These are phyloP conservation scores for Prunus padus DNA, from an alignment of 306 rosid genomes.

Conservation along the genomic window DNA sequence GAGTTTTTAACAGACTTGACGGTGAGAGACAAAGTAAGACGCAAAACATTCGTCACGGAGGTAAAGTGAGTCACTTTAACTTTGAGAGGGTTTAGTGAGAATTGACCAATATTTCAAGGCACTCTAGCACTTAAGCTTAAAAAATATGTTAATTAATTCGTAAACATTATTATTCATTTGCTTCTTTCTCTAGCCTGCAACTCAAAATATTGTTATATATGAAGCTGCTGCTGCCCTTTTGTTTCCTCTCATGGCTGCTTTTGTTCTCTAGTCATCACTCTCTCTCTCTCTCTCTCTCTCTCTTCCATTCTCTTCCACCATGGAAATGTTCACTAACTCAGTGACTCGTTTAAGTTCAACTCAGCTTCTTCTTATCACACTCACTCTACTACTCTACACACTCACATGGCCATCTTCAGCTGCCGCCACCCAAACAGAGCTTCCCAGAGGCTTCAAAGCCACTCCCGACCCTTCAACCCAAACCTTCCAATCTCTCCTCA, in stretches of 20 bases:
- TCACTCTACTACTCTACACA: conserved; percentile 19
- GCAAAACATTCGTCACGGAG: too few relatives aligned
- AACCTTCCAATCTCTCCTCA: conserved; percentile 63
- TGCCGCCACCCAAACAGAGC: conserved; percentile 24
- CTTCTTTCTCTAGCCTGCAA: background rate
- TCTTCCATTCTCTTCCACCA: conserved; percentile 17
- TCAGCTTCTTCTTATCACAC: conserved; percentile 15
- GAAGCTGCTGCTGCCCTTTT: background rate
- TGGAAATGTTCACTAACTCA: conserved; percentile 31
- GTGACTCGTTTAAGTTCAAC: conserved; percentile 12
- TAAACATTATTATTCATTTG: background rate
- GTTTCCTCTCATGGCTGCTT: background rate
- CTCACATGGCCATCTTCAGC: conserved; percentile 3
- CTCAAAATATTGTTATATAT: background rate
- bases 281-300: background rate
- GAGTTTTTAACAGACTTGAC: too few relatives aligned
- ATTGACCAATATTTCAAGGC: too few relatives aligned
- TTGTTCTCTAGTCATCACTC: background rate
- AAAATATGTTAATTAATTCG: background rate
- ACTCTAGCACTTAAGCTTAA: too few relatives aligned
- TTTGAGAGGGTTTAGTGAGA: too few relatives aligned
- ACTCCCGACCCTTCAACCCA: conserved; percentile 40
- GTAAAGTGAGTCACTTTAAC: too few relatives aligned
- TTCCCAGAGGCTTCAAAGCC: conserved; percentile 54
- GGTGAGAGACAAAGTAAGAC: too few relatives aligned